Evolutionary conservation across 768 basidiomycete species (phyloP).

Genomic region (Mycena venus): DNA sequence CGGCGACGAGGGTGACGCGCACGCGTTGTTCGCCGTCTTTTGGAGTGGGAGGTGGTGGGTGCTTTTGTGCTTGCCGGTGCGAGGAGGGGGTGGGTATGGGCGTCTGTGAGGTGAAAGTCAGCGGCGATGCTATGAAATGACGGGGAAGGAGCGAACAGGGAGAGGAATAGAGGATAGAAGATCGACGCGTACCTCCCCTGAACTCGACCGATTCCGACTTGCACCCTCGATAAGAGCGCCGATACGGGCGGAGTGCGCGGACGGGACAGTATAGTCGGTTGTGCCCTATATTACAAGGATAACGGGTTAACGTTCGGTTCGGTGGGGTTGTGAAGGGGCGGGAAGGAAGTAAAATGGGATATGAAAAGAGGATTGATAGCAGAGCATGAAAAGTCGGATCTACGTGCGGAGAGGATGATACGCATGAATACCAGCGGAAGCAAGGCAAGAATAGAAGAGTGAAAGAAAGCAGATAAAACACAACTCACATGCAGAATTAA

Average conservation of each 20-base stretch:
- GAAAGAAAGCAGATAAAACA: no score
- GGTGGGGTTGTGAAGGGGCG: no score
- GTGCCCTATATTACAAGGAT: conserved; percentile 64
- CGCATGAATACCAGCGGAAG: background rate
- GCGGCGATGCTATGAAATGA: no score
- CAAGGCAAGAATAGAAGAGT: no score
- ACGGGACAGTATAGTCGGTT: conserved; percentile 66
- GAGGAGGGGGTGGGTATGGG: background rate
- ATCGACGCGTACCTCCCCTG: background rate
- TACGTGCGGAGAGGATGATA: no score
- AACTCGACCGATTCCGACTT: background rate
- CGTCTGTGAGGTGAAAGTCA: background rate
- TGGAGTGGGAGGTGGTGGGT: background rate
- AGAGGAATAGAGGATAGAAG: no score
- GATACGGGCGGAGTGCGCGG: conserved; percentile 65
- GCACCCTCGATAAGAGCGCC: conserved; percentile 14
- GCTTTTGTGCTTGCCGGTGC: background rate
- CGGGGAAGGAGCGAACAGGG: background rate
- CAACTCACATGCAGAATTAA: conserved; percentile 72
- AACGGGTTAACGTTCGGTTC: no score
- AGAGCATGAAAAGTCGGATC: no score
- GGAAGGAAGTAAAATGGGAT: background rate
- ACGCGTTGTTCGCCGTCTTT: background rate
- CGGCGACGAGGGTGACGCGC: conserved; percentile 11
- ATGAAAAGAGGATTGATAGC: background rate